Evolutionary conservation across 2,329 filamentous ascomycete species (phyloP).

Genomic region (Penicillium sp.): DNA sequence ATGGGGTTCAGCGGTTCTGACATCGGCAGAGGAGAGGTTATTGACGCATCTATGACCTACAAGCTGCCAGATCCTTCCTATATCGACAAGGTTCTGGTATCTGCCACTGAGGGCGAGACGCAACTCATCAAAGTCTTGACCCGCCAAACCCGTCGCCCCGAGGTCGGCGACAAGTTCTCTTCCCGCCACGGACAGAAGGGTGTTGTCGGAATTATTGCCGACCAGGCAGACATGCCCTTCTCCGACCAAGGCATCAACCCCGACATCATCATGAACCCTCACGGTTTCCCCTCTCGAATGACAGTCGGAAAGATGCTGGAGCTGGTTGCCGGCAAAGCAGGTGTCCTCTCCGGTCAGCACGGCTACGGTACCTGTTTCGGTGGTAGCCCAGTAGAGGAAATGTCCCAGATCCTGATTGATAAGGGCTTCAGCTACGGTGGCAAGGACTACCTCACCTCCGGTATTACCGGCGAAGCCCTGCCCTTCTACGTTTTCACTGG

Average conservation of each 20-base stretch:
- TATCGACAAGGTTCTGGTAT: slow-evolving; percentile 95
- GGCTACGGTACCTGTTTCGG: slow-evolving; percentile 89
- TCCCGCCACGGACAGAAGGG: slow-evolving; percentile 98
- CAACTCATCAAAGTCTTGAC: slow-evolving; percentile 91
- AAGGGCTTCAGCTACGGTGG: slow-evolving; percentile 95
- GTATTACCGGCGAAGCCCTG: slow-evolving; percentile 88
- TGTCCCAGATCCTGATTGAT: slow-evolving; percentile 77
- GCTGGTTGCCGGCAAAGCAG: slow-evolving; percentile 89
- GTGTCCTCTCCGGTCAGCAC: slow-evolving; percentile 75
- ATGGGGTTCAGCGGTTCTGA: slow-evolving; percentile 61
- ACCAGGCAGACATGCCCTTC: slow-evolving; percentile 97
- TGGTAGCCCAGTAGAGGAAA: slow-evolving; percentile 80
- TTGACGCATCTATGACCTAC: slow-evolving; percentile 58
- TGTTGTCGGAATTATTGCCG: slow-evolving; percentile 92
- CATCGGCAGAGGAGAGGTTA: slow-evolving; percentile 46
- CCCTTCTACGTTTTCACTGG: slow-evolving; percentile 98
- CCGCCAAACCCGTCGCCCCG: slow-evolving; percentile 88
- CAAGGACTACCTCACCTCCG: slow-evolving; percentile 93
- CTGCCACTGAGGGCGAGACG: slow-evolving; percentile 79
- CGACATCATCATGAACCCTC: slow-evolving; percentile 99
- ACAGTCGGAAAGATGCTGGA: slow-evolving; percentile 98
- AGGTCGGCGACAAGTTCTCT: slow-evolving; percentile 97
- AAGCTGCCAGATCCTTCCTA: slow-evolving; percentile 79
- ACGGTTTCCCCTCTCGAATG: slow-evolving; percentile 99
- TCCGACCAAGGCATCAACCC: slow-evolving; percentile 85